These are phyloP conservation scores for Solanum sejunctum DNA, from an alignment of 257 asterid genomes.

Conservation along the genomic window DNA sequence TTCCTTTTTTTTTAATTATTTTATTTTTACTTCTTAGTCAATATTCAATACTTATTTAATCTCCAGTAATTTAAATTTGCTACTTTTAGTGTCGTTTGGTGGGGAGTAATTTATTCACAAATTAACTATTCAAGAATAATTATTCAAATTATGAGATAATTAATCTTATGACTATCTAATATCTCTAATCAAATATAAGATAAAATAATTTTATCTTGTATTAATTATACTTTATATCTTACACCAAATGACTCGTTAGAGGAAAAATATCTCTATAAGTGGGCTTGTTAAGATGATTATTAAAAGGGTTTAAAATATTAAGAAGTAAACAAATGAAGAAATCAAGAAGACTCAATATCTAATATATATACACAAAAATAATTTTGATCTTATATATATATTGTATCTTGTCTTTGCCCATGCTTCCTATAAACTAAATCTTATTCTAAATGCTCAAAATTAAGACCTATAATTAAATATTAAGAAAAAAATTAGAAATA, in stretches of 20 bases:
- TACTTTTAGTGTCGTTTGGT: too few relatives aligned
- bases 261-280: neutral
- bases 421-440: neutral
- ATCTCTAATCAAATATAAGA: too few relatives aligned
- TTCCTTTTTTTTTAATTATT: neutral
- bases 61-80: neutral
- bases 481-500: too few relatives aligned
- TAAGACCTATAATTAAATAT: neutral
- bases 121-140: too few relatives aligned
- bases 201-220: too few relatives aligned
- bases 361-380: too few relatives aligned
- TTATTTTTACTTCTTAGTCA: neutral
- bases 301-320: neutral
- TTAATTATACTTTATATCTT: too few relatives aligned
- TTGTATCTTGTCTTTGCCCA: neutral
- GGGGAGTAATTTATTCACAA: neutral
- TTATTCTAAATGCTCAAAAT: neutral
- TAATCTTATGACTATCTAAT: too few relatives aligned
- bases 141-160: too few relatives aligned
- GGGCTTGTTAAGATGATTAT: rapidly evolving
- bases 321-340: neutral
- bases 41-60: neutral
- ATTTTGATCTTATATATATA: too few relatives aligned
- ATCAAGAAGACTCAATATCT: neutral
- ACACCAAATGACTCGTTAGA: too few relatives aligned